phyloP scores from a whole-genome alignment of 495 filamentous ascomycete species.

The Penicillium manginii region DNA sequence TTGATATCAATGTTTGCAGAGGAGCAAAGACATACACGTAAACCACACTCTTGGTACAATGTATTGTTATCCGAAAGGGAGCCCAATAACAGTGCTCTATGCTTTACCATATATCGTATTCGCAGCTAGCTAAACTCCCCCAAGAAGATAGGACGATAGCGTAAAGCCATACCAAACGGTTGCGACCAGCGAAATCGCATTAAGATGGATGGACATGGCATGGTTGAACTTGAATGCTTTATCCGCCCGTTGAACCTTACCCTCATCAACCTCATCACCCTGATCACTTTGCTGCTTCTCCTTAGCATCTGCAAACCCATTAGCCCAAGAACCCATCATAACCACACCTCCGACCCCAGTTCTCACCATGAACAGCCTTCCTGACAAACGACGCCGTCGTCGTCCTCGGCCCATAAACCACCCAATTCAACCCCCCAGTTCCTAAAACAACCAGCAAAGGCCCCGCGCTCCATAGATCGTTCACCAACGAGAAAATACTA shows the following conservation, averaged over 20 bases:
- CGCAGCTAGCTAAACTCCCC: slow-evolving; percentile 4
- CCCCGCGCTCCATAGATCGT: slow-evolving; percentile 34
- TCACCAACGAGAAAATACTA: slow-evolving; percentile 40
- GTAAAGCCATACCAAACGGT: slow-evolving; percentile 55
- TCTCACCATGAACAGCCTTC: slow-evolving; percentile 46
- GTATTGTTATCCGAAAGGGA: no score
- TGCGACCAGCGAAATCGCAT: slow-evolving; percentile 53
- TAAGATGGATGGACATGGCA: slow-evolving; percentile 60
- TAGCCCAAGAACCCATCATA: not conserved
- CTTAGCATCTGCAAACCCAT: slow-evolving; percentile 16
- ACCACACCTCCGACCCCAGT: not conserved
- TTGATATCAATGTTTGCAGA: no score
- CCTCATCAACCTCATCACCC: slow-evolving; percentile 23
- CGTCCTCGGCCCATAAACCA: slow-evolving; percentile 52
- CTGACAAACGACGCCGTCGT: slow-evolving; percentile 46
- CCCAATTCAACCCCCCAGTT: slow-evolving; percentile 50
- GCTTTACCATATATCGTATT: no score
- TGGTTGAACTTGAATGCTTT: slow-evolving; percentile 52
- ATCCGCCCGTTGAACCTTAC: slow-evolving; percentile 43
- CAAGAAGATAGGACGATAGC: slow-evolving; percentile 36
- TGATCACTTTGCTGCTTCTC: slow-evolving; percentile 11
- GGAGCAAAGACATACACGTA: no score
- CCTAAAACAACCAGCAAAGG: slow-evolving; percentile 43
- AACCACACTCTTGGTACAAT: no score
- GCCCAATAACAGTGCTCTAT: no score